These are phyloP conservation scores for Colletotrichum sp. DNA, from an alignment of 2,329 filamentous ascomycete species.

Conservation along the genomic window DNA sequence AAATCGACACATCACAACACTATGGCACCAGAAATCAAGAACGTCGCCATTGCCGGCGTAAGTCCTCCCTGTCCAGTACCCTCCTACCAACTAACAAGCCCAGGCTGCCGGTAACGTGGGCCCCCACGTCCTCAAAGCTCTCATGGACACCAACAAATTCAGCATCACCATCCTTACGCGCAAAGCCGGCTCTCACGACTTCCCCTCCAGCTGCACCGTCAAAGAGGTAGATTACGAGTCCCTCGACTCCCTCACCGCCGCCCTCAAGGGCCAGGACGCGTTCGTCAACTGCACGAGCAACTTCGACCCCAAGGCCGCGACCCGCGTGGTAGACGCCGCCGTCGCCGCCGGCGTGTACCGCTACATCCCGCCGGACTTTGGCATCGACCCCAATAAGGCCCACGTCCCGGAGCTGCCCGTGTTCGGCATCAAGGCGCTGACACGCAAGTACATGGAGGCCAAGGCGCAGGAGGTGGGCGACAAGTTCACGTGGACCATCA, in stretches of 20 bases:
- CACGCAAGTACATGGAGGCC: conserved; percentile 23
- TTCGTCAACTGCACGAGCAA: conserved; percentile 44
- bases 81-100: not conserved
- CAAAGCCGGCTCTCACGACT: conserved; percentile 37
- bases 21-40: conserved; percentile 32
- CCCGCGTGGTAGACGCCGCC: conserved; percentile 59
- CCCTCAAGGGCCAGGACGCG: conserved; percentile 62
- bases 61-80: not conserved
- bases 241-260: conserved; percentile 50
- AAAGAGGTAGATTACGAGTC: conserved; percentile 53
- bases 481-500: conserved; percentile 30
- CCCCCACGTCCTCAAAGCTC: conserved; percentile 30
- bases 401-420: conserved; percentile 20
- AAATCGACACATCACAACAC: not conserved
- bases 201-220: conserved; percentile 43
- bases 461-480: conserved; percentile 24
- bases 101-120: conserved; percentile 39
- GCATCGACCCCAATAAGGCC: conserved; percentile 34
- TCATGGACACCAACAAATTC: conserved; percentile 36
- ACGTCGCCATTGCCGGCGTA: conserved; percentile 41
- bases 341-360: conserved; percentile 64
- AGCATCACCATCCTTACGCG: conserved; percentile 62
- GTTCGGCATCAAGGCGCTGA: conserved; percentile 22
- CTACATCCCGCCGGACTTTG: conserved; percentile 66
- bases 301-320: conserved; percentile 43